Percentiles rank a stretch among this genome's conserved stretches.
Conservation (phyloP, 2,329 filamentous ascomycete species). For the Graphilbum fragrans region DNA sequence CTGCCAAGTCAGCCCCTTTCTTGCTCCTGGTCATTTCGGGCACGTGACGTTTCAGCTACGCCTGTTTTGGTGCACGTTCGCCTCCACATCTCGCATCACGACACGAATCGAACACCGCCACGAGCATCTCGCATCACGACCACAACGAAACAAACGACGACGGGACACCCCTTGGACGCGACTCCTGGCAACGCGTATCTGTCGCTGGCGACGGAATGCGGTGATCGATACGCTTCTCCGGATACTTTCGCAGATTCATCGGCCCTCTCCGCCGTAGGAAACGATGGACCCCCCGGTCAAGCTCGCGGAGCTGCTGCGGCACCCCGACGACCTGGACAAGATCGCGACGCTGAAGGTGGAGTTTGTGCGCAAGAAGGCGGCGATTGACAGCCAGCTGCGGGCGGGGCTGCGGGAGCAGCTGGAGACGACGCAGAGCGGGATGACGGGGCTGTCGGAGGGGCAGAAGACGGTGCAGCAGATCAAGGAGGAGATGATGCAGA, state of each 20-base stretch:
- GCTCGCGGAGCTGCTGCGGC: constrained; percentile 84
- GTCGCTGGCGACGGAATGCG: too few relatives aligned
- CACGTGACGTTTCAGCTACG: neutral
- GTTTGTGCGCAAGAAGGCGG: constrained; percentile 86
- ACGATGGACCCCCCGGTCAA: constrained; percentile 61
- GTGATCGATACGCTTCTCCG: too few relatives aligned
- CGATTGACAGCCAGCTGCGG: constrained; percentile 82
- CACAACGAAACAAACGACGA: neutral
- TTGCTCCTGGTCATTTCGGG: neutral
- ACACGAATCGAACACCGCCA: neutral
- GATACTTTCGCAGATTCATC: neutral
- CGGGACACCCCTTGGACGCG: too few relatives aligned
- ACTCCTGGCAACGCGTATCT: too few relatives aligned
- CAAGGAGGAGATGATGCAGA: constrained; percentile 97
- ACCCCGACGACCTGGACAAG: constrained; percentile 96
- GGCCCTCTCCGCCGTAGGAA: constrained; percentile 6
- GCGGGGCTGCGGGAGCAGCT: constrained; percentile 83
- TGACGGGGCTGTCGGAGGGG: constrained; percentile 77
- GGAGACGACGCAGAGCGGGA: constrained; percentile 86
- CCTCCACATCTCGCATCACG: neutral
- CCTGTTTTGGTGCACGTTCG: neutral
- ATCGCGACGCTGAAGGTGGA: constrained; percentile 81
- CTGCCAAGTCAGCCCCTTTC: neutral
- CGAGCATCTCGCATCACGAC: neutral
- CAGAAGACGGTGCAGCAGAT: constrained; percentile 86